phyloP scores from a whole-genome alignment of 176 grass and related monocot species.

The Juncus inflexus region DNA sequence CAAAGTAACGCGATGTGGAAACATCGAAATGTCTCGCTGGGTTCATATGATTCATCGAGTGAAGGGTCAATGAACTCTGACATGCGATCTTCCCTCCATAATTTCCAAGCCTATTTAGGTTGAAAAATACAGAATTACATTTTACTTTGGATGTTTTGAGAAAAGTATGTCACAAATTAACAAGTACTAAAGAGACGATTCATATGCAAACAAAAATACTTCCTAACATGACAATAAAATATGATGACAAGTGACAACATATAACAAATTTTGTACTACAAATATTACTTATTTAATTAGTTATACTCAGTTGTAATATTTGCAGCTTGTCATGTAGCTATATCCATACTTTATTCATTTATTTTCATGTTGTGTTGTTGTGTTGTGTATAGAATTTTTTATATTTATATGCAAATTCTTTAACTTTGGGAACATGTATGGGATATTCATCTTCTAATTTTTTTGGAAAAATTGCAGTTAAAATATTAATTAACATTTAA shows the following conservation, averaged over 20 bases:
- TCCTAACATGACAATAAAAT: background rate
- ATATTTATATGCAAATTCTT: constrained; percentile 1
- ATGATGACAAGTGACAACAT: background rate
- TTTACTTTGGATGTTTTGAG: background rate
- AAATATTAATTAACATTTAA: background rate
- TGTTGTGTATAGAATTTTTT: no score
- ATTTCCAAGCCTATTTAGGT: constrained; percentile 56
- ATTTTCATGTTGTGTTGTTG: no score
- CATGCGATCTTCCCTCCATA: constrained; percentile 55
- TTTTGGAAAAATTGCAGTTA: background rate
- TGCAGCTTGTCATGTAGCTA: no score
- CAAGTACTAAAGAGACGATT: background rate
- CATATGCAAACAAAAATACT: no score
- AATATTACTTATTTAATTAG: no score
- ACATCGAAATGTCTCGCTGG: constrained; percentile 53
- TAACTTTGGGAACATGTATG: no score
- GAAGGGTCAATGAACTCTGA: constrained; percentile 59
- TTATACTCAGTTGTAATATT: no score
- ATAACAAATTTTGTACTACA: background rate
- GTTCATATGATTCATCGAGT: constrained; percentile 35
- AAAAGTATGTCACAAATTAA: background rate
- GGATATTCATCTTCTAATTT: no score
- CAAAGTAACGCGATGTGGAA: constrained; percentile 72
- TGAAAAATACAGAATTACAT: background rate
- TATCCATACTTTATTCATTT: no score